These are phyloP conservation scores for Phytopythium sindhum DNA, from an alignment of 352 stramenopile genomes.

Conservation along the genomic window DNA sequence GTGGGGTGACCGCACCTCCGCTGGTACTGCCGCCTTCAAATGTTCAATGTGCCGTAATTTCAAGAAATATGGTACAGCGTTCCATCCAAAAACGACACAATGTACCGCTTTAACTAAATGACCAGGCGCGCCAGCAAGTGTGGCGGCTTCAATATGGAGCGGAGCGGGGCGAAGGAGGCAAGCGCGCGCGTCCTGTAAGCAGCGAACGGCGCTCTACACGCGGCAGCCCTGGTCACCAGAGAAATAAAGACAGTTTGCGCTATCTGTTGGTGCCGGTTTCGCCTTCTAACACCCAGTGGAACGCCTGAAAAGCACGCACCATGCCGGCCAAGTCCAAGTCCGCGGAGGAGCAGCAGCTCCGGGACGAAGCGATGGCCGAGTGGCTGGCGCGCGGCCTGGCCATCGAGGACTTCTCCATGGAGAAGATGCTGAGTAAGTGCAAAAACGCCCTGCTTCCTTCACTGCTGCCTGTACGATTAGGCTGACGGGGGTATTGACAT, in stretches of 20 bases:
- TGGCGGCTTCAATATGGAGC: not conserved
- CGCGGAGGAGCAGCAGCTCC: conserved; percentile 43
- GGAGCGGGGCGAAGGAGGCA: not conserved
- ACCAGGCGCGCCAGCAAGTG: not conserved
- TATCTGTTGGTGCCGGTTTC: not conserved
- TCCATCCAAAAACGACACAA: not conserved
- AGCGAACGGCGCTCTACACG: not conserved
- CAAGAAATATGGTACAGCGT: not conserved
- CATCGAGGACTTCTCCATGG: conserved; percentile 69
- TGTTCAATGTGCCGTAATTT: no score
- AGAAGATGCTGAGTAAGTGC: conserved; percentile 73
- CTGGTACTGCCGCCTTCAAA: not conserved
- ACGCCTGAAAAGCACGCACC: not conserved
- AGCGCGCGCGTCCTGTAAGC: conserved; percentile 3
- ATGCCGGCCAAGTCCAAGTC: conserved; percentile 20
- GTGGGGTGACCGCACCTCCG: not conserved
- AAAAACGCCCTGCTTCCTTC: not conserved
- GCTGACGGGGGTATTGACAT: not conserved
- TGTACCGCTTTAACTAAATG: not conserved
- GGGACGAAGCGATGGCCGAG: conserved; percentile 70
- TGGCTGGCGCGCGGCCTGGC: conserved; percentile 61
- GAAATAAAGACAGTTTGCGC: not conserved
- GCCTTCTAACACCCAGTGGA: not conserved
- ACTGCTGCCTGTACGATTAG: not conserved
- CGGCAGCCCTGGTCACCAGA: no score